A percentile compares a stretch with the other conserved stretches of the same genome.
These are phyloP conservation scores for Pluteus cervinus DNA, from an alignment of 768 basidiomycete genomes.

Conservation along the genomic window DNA sequence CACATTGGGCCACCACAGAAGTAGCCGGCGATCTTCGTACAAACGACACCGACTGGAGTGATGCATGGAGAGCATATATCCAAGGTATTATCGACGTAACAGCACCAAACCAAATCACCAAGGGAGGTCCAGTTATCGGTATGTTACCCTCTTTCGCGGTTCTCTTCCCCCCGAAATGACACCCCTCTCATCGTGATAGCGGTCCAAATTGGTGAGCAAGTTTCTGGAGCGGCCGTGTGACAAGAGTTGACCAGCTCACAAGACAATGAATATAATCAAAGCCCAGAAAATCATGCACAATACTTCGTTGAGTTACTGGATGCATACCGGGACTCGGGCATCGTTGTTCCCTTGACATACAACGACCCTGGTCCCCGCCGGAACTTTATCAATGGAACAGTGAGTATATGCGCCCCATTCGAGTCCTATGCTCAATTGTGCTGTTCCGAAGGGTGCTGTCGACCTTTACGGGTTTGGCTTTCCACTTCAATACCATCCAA, in stretches of 20 bases:
- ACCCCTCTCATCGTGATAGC: constrained; percentile 18
- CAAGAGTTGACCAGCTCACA: neutral
- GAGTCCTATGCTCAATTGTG: no score
- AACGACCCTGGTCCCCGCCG: constrained; percentile 56
- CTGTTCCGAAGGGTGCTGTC: constrained; percentile 59
- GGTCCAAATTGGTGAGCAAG: constrained; percentile 21
- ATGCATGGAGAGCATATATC: constrained; percentile 70
- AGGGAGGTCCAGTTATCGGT: constrained; percentile 78
- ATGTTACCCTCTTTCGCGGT: constrained; percentile 14
- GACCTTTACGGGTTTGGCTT: constrained; percentile 73
- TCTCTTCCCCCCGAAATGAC: neutral
- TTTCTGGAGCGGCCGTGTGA: neutral
- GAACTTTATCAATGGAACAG: constrained; percentile 70
- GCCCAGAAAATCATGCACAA: constrained; percentile 32
- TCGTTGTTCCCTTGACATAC: constrained; percentile 69
- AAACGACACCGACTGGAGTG: constrained; percentile 63
- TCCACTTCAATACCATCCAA: neutral
- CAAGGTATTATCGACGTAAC: constrained; percentile 57
- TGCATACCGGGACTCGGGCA: constrained; percentile 46
- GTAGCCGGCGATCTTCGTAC: constrained; percentile 67
- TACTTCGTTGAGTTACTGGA: constrained; percentile 62
- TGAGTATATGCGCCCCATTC: constrained; percentile 29
- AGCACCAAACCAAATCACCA: constrained; percentile 57
- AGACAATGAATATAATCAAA: constrained; percentile 77
- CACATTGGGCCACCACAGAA: constrained; percentile 63